These are phyloP conservation scores for Colletotrichum lupini DNA, from an alignment of 2,329 filamentous ascomycete genomes.

Conservation along the genomic window DNA sequence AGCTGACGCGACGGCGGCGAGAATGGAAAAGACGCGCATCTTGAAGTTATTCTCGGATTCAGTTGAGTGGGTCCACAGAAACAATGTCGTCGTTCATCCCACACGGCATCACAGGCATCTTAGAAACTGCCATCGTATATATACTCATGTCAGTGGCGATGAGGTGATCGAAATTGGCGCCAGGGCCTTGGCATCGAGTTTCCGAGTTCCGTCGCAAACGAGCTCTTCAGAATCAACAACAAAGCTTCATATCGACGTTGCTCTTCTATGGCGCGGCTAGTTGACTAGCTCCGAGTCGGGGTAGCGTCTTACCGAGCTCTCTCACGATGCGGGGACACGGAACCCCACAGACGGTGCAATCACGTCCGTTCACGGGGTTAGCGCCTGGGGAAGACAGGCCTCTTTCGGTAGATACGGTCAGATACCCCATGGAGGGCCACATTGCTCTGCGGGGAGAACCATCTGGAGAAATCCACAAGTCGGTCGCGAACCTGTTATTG, in stretches of 20 bases:
- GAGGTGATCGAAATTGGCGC: neutral
- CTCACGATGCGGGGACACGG: neutral
- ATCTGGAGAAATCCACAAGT: slow-evolving; percentile 2
- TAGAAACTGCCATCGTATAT: neutral
- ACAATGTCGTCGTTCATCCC: neutral
- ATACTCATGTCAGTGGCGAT: neutral
- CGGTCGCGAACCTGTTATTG: neutral
- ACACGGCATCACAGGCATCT: neutral
- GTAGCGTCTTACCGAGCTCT: slow-evolving; percentile 21
- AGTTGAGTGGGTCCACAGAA: too few relatives aligned
- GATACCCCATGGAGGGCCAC: neutral
- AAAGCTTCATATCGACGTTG: neutral
- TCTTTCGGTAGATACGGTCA: neutral
- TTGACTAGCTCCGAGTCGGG: slow-evolving; percentile 6
- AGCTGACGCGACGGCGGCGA: too few relatives aligned
- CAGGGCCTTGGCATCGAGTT: neutral
- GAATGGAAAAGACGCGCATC: too few relatives aligned
- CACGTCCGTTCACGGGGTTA: slow-evolving; percentile 5
- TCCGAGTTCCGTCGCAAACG: neutral
- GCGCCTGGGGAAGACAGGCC: slow-evolving; percentile 16
- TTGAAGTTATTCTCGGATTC: too few relatives aligned
- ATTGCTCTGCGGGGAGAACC: neutral
- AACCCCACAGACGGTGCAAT: slow-evolving; percentile 20
- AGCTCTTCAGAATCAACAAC: neutral
- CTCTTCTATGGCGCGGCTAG: slow-evolving; percentile 29